Evolutionary conservation across 1,284 basidiomycete genomes (phyloP).

Genomic region (Rugosomyces carneus): DNA sequence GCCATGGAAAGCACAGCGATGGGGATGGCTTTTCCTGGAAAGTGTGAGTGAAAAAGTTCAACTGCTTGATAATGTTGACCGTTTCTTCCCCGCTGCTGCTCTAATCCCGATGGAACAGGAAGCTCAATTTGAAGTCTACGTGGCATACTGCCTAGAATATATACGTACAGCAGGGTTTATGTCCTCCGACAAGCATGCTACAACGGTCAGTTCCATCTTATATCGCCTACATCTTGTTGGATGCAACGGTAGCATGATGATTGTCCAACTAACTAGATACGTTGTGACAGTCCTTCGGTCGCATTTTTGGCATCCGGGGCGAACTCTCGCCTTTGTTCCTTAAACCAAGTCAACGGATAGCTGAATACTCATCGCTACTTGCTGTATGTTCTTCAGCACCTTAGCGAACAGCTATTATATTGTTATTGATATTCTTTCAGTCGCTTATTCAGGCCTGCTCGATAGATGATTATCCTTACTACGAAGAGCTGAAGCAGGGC

Average conservation of each 20-base stretch:
- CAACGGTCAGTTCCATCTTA: conserved; percentile 56
- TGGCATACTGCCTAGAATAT: conserved; percentile 97
- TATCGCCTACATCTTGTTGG: conserved; percentile 8
- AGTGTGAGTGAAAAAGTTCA: conserved; percentile 52
- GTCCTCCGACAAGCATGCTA: conserved; percentile 77
- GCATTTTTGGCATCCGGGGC: conserved; percentile 75
- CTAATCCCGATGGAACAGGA: conserved; percentile 60
- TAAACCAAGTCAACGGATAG: conserved; percentile 86
- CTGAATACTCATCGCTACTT: conserved; percentile 89
- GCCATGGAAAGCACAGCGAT: conserved; percentile 83
- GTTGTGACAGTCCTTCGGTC: conserved; percentile 56
- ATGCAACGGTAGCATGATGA: conserved; percentile 33
- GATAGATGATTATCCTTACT: conserved; percentile 61
- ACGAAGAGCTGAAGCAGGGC: conserved; percentile 81
- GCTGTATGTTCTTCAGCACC: conserved; percentile 48
- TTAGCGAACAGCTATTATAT: conserved; percentile 13
- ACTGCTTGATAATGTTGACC: conserved; percentile 30
- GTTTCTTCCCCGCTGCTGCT: conserved; percentile 21
- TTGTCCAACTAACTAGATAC: conserved; percentile 31
- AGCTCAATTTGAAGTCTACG: conserved; percentile 90
- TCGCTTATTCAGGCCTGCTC: conserved; percentile 74
- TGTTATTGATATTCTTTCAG: conserved; percentile 31
- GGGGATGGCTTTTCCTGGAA: conserved; percentile 81
- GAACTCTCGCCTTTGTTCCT: conserved; percentile 91
- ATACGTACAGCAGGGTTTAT: conserved; percentile 83